phyloP scores from a whole-genome alignment of 805 yeast species.

The Metschnikowia arizonensis region DNA sequence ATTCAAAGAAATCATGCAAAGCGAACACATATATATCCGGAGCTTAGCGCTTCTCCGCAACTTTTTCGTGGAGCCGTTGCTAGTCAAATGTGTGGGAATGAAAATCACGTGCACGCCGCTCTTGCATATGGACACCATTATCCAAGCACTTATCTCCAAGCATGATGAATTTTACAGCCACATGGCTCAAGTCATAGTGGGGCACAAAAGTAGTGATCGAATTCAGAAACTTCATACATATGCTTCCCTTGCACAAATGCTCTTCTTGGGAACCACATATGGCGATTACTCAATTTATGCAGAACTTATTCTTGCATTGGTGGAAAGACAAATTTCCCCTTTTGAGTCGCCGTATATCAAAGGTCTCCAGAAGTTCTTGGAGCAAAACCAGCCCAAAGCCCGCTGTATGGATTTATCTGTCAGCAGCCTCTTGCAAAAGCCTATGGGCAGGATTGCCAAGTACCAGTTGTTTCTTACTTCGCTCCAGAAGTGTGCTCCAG shows the following conservation, averaged over 20 bases:
- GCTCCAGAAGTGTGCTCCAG: slow-evolving; percentile 6
- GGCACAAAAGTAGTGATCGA: not conserved
- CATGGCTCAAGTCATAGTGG: slow-evolving; percentile 1
- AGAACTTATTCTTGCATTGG: slow-evolving; percentile 9
- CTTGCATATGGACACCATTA: slow-evolving; percentile 4
- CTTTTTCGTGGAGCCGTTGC: slow-evolving; percentile 13
- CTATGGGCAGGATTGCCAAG: slow-evolving; percentile 16
- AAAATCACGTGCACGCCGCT: slow-evolving; percentile 14
- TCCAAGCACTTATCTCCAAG: slow-evolving; percentile 7
- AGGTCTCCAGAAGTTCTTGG: slow-evolving; percentile 14
- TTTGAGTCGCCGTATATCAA: slow-evolving; percentile 10
- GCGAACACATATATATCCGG: slow-evolving; percentile 11
- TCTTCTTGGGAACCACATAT: slow-evolving; percentile 61
- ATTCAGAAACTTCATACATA: slow-evolving; percentile 1
- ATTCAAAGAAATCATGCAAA: slow-evolving; percentile 9
- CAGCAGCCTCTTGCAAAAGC: slow-evolving; percentile 15
- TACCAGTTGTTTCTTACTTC: slow-evolving; percentile 13
- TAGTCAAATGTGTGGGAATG: slow-evolving; percentile 7
- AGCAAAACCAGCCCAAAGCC: slow-evolving; percentile 12
- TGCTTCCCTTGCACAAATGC: slow-evolving; percentile 72
- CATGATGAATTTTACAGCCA: slow-evolving; percentile 7
- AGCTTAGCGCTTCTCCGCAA: slow-evolving; percentile 12
- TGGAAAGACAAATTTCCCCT: slow-evolving; percentile 9
- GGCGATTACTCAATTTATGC: slow-evolving; percentile 11
- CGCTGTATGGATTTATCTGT: slow-evolving; percentile 14